A percentile compares a stretch with the other conserved stretches of the same genome.
Evolutionary conservation across 2,329 filamentous ascomycete species (phyloP).

Genomic region (Apiospora arundinis): DNA sequence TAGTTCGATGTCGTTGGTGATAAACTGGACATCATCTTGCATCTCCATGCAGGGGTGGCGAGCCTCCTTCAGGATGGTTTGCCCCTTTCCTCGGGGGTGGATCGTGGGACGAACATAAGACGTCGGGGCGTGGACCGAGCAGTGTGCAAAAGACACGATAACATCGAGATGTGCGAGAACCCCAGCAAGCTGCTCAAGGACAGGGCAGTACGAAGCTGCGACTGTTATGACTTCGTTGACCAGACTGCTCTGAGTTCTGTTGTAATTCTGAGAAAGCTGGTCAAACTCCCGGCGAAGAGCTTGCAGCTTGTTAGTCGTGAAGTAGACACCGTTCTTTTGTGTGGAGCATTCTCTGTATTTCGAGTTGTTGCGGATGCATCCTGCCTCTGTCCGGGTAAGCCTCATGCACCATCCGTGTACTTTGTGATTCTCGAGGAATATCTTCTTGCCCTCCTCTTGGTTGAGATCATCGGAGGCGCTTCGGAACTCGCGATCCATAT

Average conservation of each 20-base stretch:
- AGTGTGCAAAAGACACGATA: conserved; percentile 91
- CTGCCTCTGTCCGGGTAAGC: conserved; percentile 87
- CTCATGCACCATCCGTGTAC: conserved; percentile 97
- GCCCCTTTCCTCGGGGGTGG: conserved; percentile 84
- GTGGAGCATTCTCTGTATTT: conserved; percentile 95
- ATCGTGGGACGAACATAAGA: conserved; percentile 92
- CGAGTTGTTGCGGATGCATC: conserved; percentile 90
- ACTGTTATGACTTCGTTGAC: conserved; percentile 93
- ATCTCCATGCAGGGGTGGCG: conserved; percentile 98
- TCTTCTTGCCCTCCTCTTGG: conserved; percentile 97
- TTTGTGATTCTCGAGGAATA: conserved; percentile 95
- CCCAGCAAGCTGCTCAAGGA: conserved; percentile 86
- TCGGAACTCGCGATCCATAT: conserved; percentile 84
- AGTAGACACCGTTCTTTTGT: conserved; percentile 98
- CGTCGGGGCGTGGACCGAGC: conserved; percentile 89
- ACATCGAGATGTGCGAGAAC: conserved; percentile 94
- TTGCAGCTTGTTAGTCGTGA: conserved; percentile 85
- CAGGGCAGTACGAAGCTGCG: conserved; percentile 91
- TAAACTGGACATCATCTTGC: conserved; percentile 98
- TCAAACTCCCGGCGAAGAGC: conserved; percentile 88
- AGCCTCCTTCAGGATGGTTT: conserved; percentile 89
- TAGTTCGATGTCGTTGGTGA: conserved; percentile 93
- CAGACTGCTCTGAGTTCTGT: conserved; percentile 88
- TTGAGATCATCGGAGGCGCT: conserved; percentile 80
- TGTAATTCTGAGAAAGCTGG: conserved; percentile 92